Conservation (phyloP, 108 stramenopile species). For the Cafeteria roenbergensis region DNA sequence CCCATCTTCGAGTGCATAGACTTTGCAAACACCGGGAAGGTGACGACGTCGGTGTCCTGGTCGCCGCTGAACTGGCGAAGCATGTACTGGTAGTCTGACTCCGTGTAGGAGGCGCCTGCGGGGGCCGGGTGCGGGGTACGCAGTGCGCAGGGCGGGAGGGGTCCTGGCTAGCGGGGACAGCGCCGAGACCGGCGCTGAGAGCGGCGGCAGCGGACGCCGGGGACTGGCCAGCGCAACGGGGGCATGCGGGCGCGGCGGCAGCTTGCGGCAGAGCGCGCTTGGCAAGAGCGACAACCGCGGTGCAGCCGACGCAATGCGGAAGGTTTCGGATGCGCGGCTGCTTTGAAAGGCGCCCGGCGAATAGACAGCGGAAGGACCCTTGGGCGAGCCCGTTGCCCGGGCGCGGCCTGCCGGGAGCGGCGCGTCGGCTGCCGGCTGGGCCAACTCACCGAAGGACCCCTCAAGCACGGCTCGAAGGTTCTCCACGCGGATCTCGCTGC, state of each 20-base stretch:
- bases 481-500: neutral
- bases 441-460: neutral
- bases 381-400: neutral
- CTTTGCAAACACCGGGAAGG: neutral
- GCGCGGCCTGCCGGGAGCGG: neutral
- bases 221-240: too few relatives aligned
- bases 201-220: too few relatives aligned
- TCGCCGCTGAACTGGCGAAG: constrained; percentile 3
- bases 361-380: too few relatives aligned
- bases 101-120: neutral
- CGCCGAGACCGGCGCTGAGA: too few relatives aligned
- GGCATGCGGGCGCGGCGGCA: too few relatives aligned
- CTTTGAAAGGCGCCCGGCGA: too few relatives aligned
- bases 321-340: too few relatives aligned
- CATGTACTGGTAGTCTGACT: constrained; percentile 2
- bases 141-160: too few relatives aligned
- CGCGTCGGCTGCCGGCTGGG: too few relatives aligned
- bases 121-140: neutral
- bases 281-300: neutral
- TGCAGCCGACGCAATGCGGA: too few relatives aligned
- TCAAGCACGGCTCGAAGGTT: neutral
- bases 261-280: neutral
- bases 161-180: too few relatives aligned
- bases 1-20: neutral
- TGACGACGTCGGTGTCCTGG: neutral